Evolutionary conservation across 1,284 basidiomycete genomes (phyloP).

Genomic region (Ceratobasidium sp.): DNA sequence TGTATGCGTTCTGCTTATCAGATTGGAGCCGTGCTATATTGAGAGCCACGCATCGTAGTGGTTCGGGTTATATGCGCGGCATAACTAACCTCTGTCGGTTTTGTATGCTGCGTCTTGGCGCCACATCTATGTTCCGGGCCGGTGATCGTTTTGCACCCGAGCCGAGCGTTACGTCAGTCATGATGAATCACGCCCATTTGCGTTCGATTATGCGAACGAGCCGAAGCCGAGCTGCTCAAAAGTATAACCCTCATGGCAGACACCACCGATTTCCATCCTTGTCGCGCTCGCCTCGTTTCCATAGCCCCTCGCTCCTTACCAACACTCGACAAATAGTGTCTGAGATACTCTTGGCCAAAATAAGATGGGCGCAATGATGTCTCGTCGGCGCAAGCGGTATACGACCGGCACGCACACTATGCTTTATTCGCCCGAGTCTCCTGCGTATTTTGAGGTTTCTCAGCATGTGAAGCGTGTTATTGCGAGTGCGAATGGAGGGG

Average conservation of each 20-base stretch:
- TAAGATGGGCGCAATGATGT: slow-evolving; percentile 33
- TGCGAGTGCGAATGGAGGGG: neutral
- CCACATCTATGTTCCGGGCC: too few relatives aligned
- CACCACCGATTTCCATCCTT: neutral
- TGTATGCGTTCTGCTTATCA: too few relatives aligned
- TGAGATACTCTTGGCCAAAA: neutral
- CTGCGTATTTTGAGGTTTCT: slow-evolving; percentile 39
- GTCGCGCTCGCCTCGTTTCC: slow-evolving; percentile 16
- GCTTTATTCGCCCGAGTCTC: slow-evolving; percentile 40
- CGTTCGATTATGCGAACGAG: neutral
- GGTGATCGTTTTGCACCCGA: too few relatives aligned
- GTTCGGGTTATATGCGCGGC: too few relatives aligned
- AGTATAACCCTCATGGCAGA: slow-evolving; percentile 19
- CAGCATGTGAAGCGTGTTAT: neutral
- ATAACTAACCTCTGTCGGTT: too few relatives aligned
- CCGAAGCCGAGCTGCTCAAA: slow-evolving; percentile 37
- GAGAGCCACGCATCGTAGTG: too few relatives aligned
- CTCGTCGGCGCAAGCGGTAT: slow-evolving; percentile 34
- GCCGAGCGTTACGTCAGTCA: too few relatives aligned
- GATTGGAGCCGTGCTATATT: too few relatives aligned
- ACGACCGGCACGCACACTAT: slow-evolving; percentile 36
- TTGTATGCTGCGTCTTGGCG: too few relatives aligned
- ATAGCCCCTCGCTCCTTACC: neutral
- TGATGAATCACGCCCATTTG: too few relatives aligned
- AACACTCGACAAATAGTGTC: neutral